Evolutionary conservation across 768 basidiomycete genomes (phyloP).

Genomic region (Lentinula detonsa): DNA sequence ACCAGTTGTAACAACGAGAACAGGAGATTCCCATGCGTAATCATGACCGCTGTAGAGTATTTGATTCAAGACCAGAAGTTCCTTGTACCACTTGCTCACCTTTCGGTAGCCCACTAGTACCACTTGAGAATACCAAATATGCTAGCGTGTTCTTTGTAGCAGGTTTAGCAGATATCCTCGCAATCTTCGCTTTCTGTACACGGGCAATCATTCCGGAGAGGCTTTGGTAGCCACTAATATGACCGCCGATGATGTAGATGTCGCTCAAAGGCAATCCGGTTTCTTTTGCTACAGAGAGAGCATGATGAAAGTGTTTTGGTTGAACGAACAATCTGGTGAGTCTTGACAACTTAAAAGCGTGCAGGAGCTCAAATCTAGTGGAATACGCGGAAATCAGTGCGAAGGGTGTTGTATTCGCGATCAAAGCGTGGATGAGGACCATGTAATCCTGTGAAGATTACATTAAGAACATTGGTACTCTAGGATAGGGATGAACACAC

Average conservation of each 20-base stretch:
- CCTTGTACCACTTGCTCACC: slow-evolving; percentile 26
- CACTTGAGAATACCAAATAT: slow-evolving; percentile 72
- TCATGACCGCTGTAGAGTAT: slow-evolving; percentile 54
- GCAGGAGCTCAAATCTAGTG: slow-evolving; percentile 50
- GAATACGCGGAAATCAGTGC: slow-evolving; percentile 47
- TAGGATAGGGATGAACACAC: slow-evolving; percentile 12
- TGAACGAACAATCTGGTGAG: slow-evolving; percentile 51
- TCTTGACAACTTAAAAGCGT: slow-evolving; percentile 40
- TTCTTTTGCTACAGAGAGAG: slow-evolving; percentile 30
- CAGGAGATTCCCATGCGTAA: slow-evolving; percentile 60
- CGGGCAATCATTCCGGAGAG: slow-evolving; percentile 38
- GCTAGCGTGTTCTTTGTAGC: slow-evolving; percentile 52
- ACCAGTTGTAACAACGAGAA: slow-evolving; percentile 34
- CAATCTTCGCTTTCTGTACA: slow-evolving; percentile 28
- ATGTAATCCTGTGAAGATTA: slow-evolving; percentile 42
- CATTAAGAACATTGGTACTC: neutral
- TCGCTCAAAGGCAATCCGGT: slow-evolving; percentile 31
- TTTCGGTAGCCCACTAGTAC: slow-evolving; percentile 74
- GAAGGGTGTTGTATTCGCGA: slow-evolving; percentile 46
- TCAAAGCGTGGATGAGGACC: slow-evolving; percentile 40
- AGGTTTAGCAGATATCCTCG: slow-evolving; percentile 34
- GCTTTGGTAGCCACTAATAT: slow-evolving; percentile 30
- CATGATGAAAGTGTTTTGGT: slow-evolving; percentile 34
- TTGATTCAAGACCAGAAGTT: neutral
- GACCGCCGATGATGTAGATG: slow-evolving; percentile 46